phyloP scores from a whole-genome alignment of 2,329 filamentous ascomycete genomes.

The Ascochyta koolunga region DNA sequence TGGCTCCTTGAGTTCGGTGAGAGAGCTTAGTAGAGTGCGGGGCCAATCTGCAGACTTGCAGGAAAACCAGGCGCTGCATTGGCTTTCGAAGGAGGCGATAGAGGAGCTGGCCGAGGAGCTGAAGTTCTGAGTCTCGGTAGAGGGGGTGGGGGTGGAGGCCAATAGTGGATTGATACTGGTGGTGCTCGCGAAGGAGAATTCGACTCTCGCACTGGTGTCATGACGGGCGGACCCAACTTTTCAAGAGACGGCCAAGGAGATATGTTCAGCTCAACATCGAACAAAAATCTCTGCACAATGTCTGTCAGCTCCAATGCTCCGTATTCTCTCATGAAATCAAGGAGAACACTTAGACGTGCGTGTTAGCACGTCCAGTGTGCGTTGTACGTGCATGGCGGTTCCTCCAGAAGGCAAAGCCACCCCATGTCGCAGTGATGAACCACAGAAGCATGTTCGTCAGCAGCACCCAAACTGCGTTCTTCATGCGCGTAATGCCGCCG shows the following conservation, averaged over 20 bases:
- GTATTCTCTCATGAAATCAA: neutral
- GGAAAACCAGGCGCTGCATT: neutral
- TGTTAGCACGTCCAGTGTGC: conserved; percentile 24
- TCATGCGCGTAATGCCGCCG: conserved; percentile 73
- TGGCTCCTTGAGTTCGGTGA: neutral
- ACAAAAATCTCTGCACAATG: conserved; percentile 3
- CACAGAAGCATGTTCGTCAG: conserved; percentile 77
- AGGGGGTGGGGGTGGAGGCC: neutral
- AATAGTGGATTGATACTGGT: neutral
- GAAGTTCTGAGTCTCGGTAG: neutral
- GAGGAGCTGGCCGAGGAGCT: neutral
- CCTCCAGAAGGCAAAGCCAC: conserved; percentile 63
- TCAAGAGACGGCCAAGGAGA: conserved; percentile 7
- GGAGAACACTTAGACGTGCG: conserved; percentile 30
- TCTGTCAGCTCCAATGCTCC: conserved; percentile 6
- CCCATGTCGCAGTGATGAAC: conserved; percentile 66
- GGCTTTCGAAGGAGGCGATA: neutral
- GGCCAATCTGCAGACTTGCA: neutral
- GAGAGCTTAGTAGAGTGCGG: neutral
- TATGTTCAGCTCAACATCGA: conserved; percentile 11
- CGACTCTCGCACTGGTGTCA: neutral
- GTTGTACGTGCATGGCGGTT: conserved; percentile 37
- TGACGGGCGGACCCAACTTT: neutral
- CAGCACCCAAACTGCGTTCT: conserved; percentile 85
- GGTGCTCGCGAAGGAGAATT: neutral